Evolutionary conservation across 306 rosid genomes (phyloP), one percentile per base, ranked within the genome.

Genomic region (Lupinus albus): DNA sequence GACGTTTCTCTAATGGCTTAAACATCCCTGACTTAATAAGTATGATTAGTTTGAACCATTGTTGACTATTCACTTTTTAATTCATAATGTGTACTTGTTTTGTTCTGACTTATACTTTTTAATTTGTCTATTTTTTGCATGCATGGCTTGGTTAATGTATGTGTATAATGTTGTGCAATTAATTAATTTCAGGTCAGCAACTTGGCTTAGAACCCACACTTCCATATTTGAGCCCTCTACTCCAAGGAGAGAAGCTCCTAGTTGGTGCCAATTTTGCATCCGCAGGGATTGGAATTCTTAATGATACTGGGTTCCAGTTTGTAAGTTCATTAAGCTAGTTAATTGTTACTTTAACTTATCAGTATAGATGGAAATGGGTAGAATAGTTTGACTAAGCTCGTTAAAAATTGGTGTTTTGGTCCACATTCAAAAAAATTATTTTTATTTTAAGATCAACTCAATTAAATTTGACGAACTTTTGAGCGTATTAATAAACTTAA

Each of bases 1-100:
- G 96, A 13, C 95, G 98, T 45, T 92, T 92, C 76, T 92, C 98
- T 10, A 92, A 92, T 73, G 98, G 98, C 89, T 74, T 76, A 1
- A 92, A 84, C 77, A 92, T 92, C 45, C 96, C 98, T 17, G 98
- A 92, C 57, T n/a, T 81, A 14, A 82, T 88, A 65, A 71, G 98
- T 89, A 80, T 11, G 41, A 38, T 15, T 14, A 8, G 5, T 42
- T 61, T 36, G 11, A 14, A 11, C 1, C 8, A 46, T 76, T 46
- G 0, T 8, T 32, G 46, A 58, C 20, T 71, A n/a, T 3, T 33
- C 14, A 18, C 16, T 12, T 21, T 18, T 57, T 33, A 45, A 17
- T 5, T 32, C 5, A 9, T 46, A 45, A 64, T 25, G 4, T 25
- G 4, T 64, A 13, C 36, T 68, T 21, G 38, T 58, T 73, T n/a